Evolutionary conservation across 106 monocot genomes (phyloP), one percentile per base, ranked within the genome.

Genomic region (Dioscorea alata): DNA sequence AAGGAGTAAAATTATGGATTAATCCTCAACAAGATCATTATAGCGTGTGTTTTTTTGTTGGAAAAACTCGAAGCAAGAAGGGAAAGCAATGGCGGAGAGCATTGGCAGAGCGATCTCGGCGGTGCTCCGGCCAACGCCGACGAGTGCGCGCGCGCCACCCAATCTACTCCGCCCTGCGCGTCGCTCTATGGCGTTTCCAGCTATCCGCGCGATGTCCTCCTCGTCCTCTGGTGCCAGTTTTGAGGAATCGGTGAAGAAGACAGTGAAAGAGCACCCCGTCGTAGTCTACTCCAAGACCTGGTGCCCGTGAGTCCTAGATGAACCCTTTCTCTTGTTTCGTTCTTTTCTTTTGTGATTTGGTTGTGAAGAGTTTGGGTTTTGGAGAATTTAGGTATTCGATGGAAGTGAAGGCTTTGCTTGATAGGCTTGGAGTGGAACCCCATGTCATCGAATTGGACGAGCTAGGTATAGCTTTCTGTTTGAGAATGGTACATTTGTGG

Each of bases 231-330:
- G 99, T 2, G 66, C 93, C 20, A 48, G 90, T 62, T 74, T 99
- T 79, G 93, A 93, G 82, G 90, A 87, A 61, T 75, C 87, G 12
- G 83, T 99, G 20, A 90, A 71, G 76, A 92, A 76, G 71, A 90
- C 92, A 58, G 71, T 99, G 50, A 28, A 74, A 14, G 93, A 87
- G 49, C 82, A 93, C 71, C 85, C 99, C 42, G 83, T 93, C 4
- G 99, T 99, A 8, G 78, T 99, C 63, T 99, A 99, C 78, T 99
- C 99, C 66, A 99, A 99, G 79, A 85, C 90, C 24, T 87, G 99
- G 99, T 99, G 99, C 81, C 90, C 93, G 99, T 99, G 68, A 85
- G 99, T 82, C 17, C 48, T 23, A 2, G 19, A 8, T 61, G 7
- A 60, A 20, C 21, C 8, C 13, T 20, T 42, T 50, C 50, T 65